Conservation (phyloP, 2,329 filamentous ascomycete genomes). For the Colletotrichum sp. region DNA sequence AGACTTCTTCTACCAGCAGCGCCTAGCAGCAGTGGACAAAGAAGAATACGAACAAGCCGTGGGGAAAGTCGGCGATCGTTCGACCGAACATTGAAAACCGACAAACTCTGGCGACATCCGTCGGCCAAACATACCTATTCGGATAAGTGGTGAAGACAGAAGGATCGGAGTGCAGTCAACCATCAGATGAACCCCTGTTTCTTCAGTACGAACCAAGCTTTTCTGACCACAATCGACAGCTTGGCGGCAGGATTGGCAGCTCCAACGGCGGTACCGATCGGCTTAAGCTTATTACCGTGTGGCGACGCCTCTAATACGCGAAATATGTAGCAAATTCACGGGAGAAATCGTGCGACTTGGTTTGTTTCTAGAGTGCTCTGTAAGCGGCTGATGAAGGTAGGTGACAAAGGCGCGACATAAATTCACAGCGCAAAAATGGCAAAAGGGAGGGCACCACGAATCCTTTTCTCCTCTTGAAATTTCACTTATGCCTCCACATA, state of each 20-base stretch:
- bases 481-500: background rate
- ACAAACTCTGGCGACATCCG: background rate
- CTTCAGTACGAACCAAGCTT: background rate
- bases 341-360: background rate
- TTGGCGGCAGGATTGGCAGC: background rate
- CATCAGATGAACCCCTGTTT: background rate
- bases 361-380: background rate
- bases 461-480: background rate
- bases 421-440: too few relatives aligned
- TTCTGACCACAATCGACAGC: background rate
- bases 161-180: background rate
- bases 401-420: background rate
- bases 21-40: background rate
- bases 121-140: background rate
- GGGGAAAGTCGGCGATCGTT: background rate
- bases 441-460: background rate
- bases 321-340: background rate
- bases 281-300: background rate
- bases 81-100: background rate
- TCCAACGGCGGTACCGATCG: background rate
- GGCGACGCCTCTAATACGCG: background rate
- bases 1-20: background rate
- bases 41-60: background rate
- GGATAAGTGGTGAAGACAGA: background rate
- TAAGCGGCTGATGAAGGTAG: background rate